Base-by-base conservation (phyloP, 345 rosid genomes). In the Punica granatum region DNA sequence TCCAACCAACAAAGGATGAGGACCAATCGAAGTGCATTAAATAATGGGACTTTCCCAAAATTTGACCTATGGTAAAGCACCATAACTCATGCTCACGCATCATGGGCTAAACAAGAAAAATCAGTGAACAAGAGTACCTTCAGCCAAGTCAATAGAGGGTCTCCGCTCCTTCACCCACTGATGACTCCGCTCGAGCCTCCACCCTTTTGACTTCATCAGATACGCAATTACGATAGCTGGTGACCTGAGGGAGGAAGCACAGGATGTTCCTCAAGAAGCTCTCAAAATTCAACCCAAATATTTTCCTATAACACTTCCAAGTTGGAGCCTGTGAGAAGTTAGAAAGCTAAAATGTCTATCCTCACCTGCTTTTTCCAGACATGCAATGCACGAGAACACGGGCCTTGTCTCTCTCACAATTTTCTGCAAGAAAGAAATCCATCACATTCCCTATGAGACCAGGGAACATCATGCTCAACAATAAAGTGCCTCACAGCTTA, bases 381-480 rank as follows among this genome's bases (percentile, higher is more conserved):
- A 90, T 95, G 82, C 99, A 95, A 72, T 95, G 98, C 82, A 95
- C 99, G 67, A 95, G 99, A 74, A 92, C 97, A 60, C 97, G 93
- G 66, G 92, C 90, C 78, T 86, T 95, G 69, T 92, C 99, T 81
- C 75, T 86, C 73, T 92, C 93, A 71, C 98, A 95, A 82, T 90
- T 90, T 72, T 88, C 99, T 95, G 86, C 74, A 78, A 75, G 77
- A 74, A 41, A 56, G 73, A 76, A 60, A 26, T 26, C 25, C 11
- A 18, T 61, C 34, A 69, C 35, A 54, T 26, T 51, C 42, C 51
- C 66, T 34, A 63, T 56, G 61, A 51, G 31, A 30, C 25, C 53
- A 42, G 49, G 51, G 39, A 13, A 41, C 39, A n/a, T 37, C 32
- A 37, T 11, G 48, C n/a, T 36, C 66, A 39, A 36, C 66, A 35